Percentiles rank a stretch among this genome's conserved stretches.
Evolutionary conservation across 2,329 filamentous ascomycete genomes (phyloP).

Genomic region (Thelonectria rubi): DNA sequence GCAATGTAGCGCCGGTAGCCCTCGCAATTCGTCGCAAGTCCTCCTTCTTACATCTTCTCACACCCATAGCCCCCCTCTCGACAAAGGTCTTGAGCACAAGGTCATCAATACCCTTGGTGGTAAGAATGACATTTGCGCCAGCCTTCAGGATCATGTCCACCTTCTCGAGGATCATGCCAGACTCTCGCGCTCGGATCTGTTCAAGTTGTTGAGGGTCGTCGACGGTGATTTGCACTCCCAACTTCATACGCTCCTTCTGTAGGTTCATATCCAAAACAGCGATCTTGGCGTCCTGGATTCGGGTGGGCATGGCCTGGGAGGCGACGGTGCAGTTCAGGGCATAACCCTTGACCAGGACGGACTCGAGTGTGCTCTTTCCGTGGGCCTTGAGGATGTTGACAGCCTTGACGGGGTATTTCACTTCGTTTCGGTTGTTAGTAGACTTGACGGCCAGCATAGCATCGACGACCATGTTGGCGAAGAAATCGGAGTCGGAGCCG

Average conservation of each 20-base stretch:
- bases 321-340: conserved; percentile 98
- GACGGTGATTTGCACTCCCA: conserved; percentile 97
- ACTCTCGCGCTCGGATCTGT: conserved; percentile 93
- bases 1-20: conserved; percentile 91
- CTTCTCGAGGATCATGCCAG: conserved; percentile 90
- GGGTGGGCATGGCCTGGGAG: conserved; percentile 96
- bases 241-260: conserved; percentile 99
- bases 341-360: conserved; percentile 92
- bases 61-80: conserved; percentile 94
- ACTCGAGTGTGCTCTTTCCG: conserved; percentile 90
- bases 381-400: conserved; percentile 99
- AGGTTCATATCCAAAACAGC: conserved; percentile 97
- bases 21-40: conserved; percentile 94
- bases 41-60: conserved; percentile 98
- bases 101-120: conserved; percentile 98
- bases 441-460: conserved; percentile 93
- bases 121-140: conserved; percentile 94
- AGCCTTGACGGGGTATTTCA: conserved; percentile 98
- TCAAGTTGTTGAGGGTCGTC: conserved; percentile 97
- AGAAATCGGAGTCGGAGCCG: conserved; percentile 94
- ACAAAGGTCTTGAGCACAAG: conserved; percentile 93
- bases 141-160: conserved; percentile 98
- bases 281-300: conserved; percentile 93
- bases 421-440: conserved; percentile 87
- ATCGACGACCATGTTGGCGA: conserved; percentile 96